Percentiles rank a stretch among this genome's conserved stretches.
phyloP scores from a whole-genome alignment of 2,329 filamentous ascomycete genomes.

The Amauroascus verrucosus region DNA sequence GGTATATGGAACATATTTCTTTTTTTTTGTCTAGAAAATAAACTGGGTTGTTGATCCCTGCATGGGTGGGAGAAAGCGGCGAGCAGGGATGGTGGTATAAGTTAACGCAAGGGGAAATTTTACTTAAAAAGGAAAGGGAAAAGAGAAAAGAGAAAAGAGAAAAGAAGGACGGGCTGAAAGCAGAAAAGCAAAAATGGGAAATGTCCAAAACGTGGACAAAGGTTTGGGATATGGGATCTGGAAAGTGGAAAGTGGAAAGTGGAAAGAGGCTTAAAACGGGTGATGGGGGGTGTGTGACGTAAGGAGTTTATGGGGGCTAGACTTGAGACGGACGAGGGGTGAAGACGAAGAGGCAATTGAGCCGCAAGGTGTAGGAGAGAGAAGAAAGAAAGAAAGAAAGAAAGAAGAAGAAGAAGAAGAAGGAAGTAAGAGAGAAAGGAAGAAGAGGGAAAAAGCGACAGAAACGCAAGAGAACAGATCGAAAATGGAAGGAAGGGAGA shows the following conservation, averaged over 20 bases:
- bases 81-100: not conserved
- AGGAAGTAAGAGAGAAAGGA: not conserved
- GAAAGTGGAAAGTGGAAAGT: not conserved
- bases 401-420: not conserved
- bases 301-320: no score
- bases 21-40: not conserved
- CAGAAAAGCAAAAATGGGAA: not conserved
- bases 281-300: not conserved
- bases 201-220: no score
- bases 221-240: no score
- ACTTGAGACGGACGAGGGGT: no score
- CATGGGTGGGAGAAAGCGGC: not conserved
- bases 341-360: no score
- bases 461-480: not conserved
- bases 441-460: not conserved
- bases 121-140: not conserved
- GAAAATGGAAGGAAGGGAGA: not conserved
- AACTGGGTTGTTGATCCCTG: not conserved
- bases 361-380: not conserved
- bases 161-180: not conserved
- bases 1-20: conserved; percentile 20
- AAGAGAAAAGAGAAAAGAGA: not conserved
- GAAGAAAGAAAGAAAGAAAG: not conserved
- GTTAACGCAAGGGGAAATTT: not conserved
- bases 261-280: no score